Evolutionary conservation across 73 alveolate species (phyloP).

Genomic region (Symbiodinium natans): DNA sequence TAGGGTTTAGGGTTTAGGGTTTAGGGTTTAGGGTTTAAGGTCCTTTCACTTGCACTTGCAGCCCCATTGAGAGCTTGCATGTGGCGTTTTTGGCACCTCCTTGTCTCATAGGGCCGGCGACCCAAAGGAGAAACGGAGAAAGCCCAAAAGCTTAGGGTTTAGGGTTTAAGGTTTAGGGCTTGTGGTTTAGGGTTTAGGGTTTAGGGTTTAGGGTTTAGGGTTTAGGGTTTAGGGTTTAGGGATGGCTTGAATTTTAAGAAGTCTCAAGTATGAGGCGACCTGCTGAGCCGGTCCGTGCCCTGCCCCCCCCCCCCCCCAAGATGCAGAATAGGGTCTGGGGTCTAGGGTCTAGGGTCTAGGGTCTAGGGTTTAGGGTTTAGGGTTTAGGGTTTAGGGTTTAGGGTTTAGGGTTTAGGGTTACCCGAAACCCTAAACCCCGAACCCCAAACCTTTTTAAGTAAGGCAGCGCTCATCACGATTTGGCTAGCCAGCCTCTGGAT

Average conservation of each 20-base stretch:
- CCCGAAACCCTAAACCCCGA: not conserved
- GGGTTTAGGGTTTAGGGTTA: not conserved
- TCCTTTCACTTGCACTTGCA: not conserved
- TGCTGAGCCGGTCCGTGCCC: too few relatives aligned
- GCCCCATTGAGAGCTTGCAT: not conserved
- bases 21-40: not conserved
- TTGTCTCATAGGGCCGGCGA: too few relatives aligned
- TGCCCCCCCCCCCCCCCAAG: too few relatives aligned
- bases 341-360: not conserved
- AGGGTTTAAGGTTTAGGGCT: not conserved
- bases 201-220: too few relatives aligned
- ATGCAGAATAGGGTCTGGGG: too few relatives aligned
- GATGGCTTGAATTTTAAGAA: too few relatives aligned
- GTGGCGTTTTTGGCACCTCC: too few relatives aligned
- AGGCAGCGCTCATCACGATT: constrained; percentile 54
- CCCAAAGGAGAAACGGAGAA: too few relatives aligned
- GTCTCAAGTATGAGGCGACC: too few relatives aligned
- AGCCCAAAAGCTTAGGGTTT: not conserved
- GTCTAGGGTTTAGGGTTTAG: not conserved
- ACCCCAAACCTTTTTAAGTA: not conserved
- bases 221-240: too few relatives aligned
- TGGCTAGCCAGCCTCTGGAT: constrained; percentile 68
- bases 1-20: not conserved
- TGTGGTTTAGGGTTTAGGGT: too few relatives aligned
- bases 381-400: too few relatives aligned